phyloP scores from a whole-genome alignment of 805 yeast species.

The Metschnikowia lachancei region DNA sequence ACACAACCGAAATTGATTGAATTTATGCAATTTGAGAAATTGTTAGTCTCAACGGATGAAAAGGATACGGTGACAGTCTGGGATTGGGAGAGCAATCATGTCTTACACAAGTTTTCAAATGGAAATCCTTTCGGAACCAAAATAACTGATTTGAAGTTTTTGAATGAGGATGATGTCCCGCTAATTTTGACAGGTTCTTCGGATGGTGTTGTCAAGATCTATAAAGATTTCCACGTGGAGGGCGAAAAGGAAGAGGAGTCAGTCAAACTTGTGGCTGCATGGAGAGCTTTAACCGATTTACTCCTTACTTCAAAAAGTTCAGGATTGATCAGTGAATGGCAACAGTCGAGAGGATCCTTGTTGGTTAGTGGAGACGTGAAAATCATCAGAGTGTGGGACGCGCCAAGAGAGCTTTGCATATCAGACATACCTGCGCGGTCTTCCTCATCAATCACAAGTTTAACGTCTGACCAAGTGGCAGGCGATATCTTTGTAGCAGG shows the following conservation, averaged over 20 bases:
- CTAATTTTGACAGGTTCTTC: constrained; percentile 83
- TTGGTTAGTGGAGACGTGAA: constrained; percentile 94
- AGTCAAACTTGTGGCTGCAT: constrained; percentile 71
- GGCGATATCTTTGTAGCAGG: constrained; percentile 91
- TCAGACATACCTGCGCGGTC: constrained; percentile 90
- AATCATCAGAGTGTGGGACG: constrained; percentile 92
- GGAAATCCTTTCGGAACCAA: constrained; percentile 85
- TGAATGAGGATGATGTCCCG: constrained; percentile 92
- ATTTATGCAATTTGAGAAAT: constrained; percentile 89
- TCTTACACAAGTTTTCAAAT: constrained; percentile 69
- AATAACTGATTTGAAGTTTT: constrained; percentile 78
- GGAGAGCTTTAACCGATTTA: constrained; percentile 91
- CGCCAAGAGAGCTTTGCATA: constrained; percentile 84
- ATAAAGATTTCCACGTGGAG: constrained; percentile 60
- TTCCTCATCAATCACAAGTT: constrained; percentile 78
- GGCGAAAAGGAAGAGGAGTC: constrained; percentile 26
- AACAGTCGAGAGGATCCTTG: constrained; percentile 88
- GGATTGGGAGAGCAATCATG: constrained; percentile 73
- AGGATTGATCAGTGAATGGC: constrained; percentile 93
- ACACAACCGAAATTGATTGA: constrained; percentile 76
- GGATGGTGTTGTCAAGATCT: constrained; percentile 90
- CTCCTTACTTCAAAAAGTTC: constrained; percentile 75
- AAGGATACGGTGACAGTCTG: constrained; percentile 79
- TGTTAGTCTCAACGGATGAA: constrained; percentile 76
- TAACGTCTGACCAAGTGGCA: constrained; percentile 93